Evolutionary conservation across 2,329 filamentous ascomycete species (phyloP), one percentile per base, ranked within the genome.

Genomic region (Ophiobolus disseminans): DNA sequence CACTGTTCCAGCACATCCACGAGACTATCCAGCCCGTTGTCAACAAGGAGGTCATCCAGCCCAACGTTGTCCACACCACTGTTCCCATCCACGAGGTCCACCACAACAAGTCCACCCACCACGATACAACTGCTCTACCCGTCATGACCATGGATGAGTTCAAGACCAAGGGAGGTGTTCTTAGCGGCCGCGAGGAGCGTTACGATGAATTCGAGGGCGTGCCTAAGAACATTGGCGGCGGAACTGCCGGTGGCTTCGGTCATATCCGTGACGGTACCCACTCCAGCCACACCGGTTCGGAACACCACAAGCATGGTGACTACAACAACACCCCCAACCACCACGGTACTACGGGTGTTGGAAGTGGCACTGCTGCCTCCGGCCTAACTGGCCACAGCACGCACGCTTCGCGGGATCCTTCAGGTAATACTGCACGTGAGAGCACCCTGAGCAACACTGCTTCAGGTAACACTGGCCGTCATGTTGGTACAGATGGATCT

Each of bases 41-140:
- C 26, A 78, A 90, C 40, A 89, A 88, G 57, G 85, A 90, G 57
- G 84, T 81, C 1, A 76, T 90, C 21, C 82, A 88, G 55, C 86
- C 86, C 1, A 79, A 83, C 13, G 81, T 90, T 3, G 78, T 89
- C 1, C 88, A 91, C 76, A 90, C 85, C 19, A 89, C 86, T 1
- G 78, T 88, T 0, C 88, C 87, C 0, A 80, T 91, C 32, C 87
- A 90, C 57, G 88, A 91, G 73, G 81, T 82, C 2, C 87, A 90
- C 65, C 85, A 89, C 61, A 84, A 86, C 40, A 78, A 82, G 11
- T 78, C 86, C 1, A 80, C 87, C 50, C 84, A 88, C 66, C 88
- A 91, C 65, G 78, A 80, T 34, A 80, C 85, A 1, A 85, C 86
- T 0, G 78, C 82, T 3, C 78, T 90, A 0, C 87, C 87, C 1